phyloP scores from a whole-genome alignment of 768 basidiomycete genomes.

The Lentinula lateritia region DNA sequence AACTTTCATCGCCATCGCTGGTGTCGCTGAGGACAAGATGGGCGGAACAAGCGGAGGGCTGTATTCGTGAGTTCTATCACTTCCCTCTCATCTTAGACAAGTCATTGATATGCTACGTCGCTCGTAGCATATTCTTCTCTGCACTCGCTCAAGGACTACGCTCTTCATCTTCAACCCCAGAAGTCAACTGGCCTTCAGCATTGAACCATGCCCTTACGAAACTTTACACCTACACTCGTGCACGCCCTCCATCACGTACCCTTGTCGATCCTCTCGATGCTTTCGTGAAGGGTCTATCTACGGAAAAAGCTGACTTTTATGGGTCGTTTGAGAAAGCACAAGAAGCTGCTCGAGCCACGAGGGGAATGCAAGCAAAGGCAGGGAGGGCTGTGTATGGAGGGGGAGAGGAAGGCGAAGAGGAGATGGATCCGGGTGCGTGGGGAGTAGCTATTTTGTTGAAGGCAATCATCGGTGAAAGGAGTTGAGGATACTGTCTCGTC shows the following conservation, averaged over 20 bases:
- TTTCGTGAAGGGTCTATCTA: conserved; percentile 54
- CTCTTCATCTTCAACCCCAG: conserved; percentile 15
- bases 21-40: conserved; percentile 79
- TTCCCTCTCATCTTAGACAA: background rate
- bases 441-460: conserved; percentile 75
- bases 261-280: conserved; percentile 88
- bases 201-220: conserved; percentile 51
- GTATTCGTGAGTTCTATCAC: conserved; percentile 63
- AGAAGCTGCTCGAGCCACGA: conserved; percentile 58
- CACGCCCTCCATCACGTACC: conserved; percentile 85
- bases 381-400: conserved; percentile 88
- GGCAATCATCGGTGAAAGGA: conserved; percentile 26
- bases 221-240: conserved; percentile 81
- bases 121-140: conserved; percentile 80
- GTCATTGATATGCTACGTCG: background rate
- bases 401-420: conserved; percentile 54
- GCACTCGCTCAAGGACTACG: conserved; percentile 72
- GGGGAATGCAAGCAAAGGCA: conserved; percentile 73
- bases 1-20: conserved; percentile 62
- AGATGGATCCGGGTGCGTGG: conserved; percentile 91
- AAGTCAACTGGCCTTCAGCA: conserved; percentile 50
- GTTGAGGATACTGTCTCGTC: no score
- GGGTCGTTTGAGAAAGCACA: background rate
- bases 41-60: conserved; percentile 89
- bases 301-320: conserved; percentile 47